These are phyloP conservation scores for Beta lomatogona DNA, from an alignment of 179 eudicot genomes.

Conservation along the genomic window DNA sequence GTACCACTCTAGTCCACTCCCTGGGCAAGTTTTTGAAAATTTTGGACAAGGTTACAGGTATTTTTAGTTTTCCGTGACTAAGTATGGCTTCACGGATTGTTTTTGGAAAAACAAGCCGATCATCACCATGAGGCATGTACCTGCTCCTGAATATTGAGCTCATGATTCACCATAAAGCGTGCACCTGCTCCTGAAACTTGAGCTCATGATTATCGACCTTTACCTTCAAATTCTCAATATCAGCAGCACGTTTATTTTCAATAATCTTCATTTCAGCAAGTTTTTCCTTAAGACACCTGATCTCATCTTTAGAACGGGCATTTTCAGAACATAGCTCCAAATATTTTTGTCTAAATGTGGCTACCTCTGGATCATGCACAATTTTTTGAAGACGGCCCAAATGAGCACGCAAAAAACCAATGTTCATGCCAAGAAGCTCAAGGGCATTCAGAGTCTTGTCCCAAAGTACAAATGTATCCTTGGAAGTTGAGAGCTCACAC, in stretches of 20 bases:
- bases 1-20: neutral
- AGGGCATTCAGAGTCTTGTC: conserved; percentile 51
- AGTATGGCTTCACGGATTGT: too few species aligned
- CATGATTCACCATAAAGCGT: conserved; percentile 48
- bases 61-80: neutral
- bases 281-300: conserved; percentile 36
- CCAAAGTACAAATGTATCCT: conserved; percentile 43
- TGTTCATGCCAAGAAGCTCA: conserved; percentile 57
- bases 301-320: conserved; percentile 21
- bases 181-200: conserved; percentile 48
- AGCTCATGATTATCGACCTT: conserved; percentile 40
- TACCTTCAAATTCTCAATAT: conserved; percentile 32
- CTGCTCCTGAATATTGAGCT: conserved; percentile 45
- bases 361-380: conserved; percentile 40
- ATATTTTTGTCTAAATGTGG: conserved; percentile 29
- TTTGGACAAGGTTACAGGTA: neutral
- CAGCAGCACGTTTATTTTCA: conserved; percentile 23
- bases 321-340: conserved; percentile 36
- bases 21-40: neutral
- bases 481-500: conserved; percentile 43
- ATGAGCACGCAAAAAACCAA: conserved; percentile 46
- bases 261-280: conserved; percentile 39
- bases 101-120: neutral
- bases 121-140: conserved; percentile 49
- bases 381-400: conserved; percentile 29